Evolutionary conservation across 1,284 basidiomycete species (phyloP), one percentile per base, ranked within the genome.

Genomic region (Ganoderma multipileum): DNA sequence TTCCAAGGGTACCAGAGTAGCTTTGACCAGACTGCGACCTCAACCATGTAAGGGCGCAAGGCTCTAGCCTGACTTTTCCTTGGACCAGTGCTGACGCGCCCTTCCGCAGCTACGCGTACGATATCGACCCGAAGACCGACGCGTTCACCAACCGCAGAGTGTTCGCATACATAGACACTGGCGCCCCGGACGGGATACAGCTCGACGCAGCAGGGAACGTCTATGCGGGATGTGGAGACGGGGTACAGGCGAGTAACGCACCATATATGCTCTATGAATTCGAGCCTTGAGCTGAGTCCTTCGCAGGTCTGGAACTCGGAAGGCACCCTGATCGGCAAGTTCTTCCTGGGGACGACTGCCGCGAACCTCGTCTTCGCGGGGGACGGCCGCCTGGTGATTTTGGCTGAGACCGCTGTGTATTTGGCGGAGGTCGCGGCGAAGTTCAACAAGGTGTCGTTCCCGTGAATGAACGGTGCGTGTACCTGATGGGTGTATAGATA

Each of bases 301-400:
- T 28, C 60, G 14, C 73, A 90, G 80, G 90, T 94, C 2, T 94
- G 89, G 86, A 87, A 88, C 75, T 74, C 85, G 0, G 75, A 84
- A 18, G 92, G 92, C 2, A 85, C 82, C 2, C 82, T 94, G 2
- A 80, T 95, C 12, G 92, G 93, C 54, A 95, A 94, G 79, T 89
- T 95, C 77, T 93, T 90, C 80, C 69, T 90, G 0, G 89, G 88
- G 20, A 82, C 78, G 3, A 83, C 82, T 0, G 83, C 86, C 4
- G 86, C 92, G 33, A 91, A 94, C 76, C 82, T 91, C 81, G 85
- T 88, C 14, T 94, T 94, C 75, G 90, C 90, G 0, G 87, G 87
- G 0, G 79, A 84, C 67, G 88, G 88, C 1, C 81, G 87, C 14
- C 83, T 94, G 55, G 84, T 93, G 42, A 90, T 95, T 68, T 77